Evolutionary conservation across 805 yeast genomes (phyloP), one percentile per base, ranked within the genome.

Genomic region (Sugiyamaella americana): DNA sequence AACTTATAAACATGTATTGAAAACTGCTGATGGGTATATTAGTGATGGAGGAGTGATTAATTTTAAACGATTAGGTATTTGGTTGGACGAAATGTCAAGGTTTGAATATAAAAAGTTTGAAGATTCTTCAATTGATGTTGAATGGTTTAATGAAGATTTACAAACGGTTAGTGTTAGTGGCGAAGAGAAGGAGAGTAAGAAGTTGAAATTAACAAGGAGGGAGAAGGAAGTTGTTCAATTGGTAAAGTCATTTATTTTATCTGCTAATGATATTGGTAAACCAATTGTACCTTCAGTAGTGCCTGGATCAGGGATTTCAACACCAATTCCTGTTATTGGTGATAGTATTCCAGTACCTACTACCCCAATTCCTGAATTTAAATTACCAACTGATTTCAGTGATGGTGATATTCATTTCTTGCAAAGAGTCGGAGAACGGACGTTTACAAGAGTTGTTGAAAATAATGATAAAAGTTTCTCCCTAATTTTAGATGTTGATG

Each of bases 41-140:
- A 87, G 87, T 58, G 85, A 85, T 52, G 72, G 75, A 46, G 98
- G 98, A 54, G 73, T 74, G 30, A 88, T 93, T 55, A 83, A 93
- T 63, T 71, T 89, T 52, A 67, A 71, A 49, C 74, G 95, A 55
- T 71, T 93, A 44, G 80, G 77, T 19, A 64, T 78, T 36, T 87
- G 96, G 91, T 70, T 93, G 41, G 78, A 81, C 34, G 76, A 78
- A 54, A 68, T 93, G 44, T 78, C 93, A 3, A 75, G 78, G 52
- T 88, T 89, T 59, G 98, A 93, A 64, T 69, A 80, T 53, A 85
- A 83, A 63, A 82, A 84, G 61, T 93, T 91, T 59, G 98, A 93
- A 65, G 80, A 75, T 53, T 86, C 84, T 51, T 71, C 66, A 6
- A 76, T 87, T 46, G 96, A 89, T 63, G 79, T 86, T 29, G 93